Base-by-base conservation (phyloP, 2,329 filamentous ascomycete species). In the Sclerotinia glacialis region DNA sequence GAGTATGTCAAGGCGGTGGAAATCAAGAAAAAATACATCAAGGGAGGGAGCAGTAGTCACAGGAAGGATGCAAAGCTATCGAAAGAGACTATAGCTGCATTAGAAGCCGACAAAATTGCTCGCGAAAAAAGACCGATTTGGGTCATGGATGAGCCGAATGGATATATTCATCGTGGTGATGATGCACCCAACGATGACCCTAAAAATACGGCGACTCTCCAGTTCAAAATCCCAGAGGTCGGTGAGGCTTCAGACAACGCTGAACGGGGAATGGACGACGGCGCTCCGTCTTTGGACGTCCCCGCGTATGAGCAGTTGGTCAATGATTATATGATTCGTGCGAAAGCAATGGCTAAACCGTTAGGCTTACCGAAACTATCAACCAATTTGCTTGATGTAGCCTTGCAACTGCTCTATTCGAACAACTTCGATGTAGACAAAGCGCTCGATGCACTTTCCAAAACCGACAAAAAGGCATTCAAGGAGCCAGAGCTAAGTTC, bases 1-100 rank as follows among this genome's bases (percentile, higher is more conserved):
- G 84, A 96, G 77, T 91, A 96, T 67, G 92, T 97, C 69, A 97
- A 96, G 77, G 88, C 93, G 5, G 82, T 88, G 0, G 93, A 98
- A 74, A 87, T 89, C 72, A 97, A 94, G 79, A 96, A 89, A 79
- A 88, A 87, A 69, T 88, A 86, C 72, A 78, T 85, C 72, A 89
- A 89, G 75, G 80, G 81, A 53, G 79, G 82, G 21, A 80, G 80
- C 62, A 54, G 49, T 40, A 49, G 52, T 21, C 85, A 88, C 67
- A 92, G 92, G 76, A 93, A 91, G 74, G 89, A 92, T 67, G 81
- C 84, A 47, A 95, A 93, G 73, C 79, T 89, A 54, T 87, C 89
- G 34, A 96, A 95, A 77, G 93, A 97, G 72, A 87, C 89, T 0
- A 81, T 90, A 64, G 90, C 91, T 46, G 89, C 89, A 2, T 81